These are phyloP conservation scores for Arthrobotrys sphaeroides DNA, from an alignment of 2,329 filamentous ascomycete genomes.

Conservation along the genomic window DNA sequence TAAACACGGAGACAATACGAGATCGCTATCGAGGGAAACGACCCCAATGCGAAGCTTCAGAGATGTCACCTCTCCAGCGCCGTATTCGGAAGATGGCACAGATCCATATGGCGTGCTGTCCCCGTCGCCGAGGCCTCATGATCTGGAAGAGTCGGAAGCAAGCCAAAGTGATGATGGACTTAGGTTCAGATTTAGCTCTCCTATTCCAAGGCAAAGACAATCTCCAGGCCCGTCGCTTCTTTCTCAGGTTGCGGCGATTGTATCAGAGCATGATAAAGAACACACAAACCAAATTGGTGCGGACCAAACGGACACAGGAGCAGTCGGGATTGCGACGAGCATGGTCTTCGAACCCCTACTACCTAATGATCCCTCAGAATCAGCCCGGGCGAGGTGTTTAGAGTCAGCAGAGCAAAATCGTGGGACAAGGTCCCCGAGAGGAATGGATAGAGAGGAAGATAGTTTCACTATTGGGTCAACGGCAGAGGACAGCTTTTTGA, in stretches of 20 bases:
- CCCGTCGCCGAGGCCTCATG: background rate
- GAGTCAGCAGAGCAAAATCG: background rate
- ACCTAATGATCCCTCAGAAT: background rate
- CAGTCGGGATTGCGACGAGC: no score
- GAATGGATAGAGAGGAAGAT: background rate
- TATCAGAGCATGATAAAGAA: background rate
- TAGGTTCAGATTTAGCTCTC: constrained; percentile 4
- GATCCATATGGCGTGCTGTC: background rate
- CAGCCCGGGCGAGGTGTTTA: background rate
- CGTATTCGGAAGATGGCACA: background rate
- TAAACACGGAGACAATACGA: background rate
- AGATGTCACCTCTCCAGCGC: background rate
- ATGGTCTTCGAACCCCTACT: background rate
- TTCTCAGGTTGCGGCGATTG: background rate
- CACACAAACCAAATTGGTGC: no score
- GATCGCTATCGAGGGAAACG: background rate
- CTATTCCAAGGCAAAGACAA: background rate
- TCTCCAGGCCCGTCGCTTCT: background rate
- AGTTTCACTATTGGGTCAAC: background rate
- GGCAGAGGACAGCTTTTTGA: background rate
- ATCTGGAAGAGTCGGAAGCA: background rate
- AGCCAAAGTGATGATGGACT: background rate
- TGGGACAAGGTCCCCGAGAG: background rate
- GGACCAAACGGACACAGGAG: no score
- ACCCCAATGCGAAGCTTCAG: background rate